Percentiles rank a stretch among this genome's conserved stretches.
Conservation (phyloP, 805 yeast species). For the Wickerhamiella cacticola region DNA sequence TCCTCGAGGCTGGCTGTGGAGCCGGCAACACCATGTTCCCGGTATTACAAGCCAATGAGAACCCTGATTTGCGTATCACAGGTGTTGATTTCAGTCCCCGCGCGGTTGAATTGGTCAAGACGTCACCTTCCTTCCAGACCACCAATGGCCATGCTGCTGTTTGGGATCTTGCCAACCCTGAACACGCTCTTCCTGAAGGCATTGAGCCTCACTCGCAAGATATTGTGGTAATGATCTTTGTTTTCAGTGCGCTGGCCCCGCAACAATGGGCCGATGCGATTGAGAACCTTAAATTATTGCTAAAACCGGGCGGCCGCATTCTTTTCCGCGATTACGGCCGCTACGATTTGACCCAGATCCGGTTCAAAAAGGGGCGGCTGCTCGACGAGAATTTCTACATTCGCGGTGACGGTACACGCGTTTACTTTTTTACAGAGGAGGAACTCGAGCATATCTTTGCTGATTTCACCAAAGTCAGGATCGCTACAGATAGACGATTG, state of each 20-base stretch:
- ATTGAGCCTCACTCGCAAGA: constrained; percentile 74
- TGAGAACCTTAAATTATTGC: constrained; percentile 49
- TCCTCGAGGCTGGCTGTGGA: constrained; percentile 94
- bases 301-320: constrained; percentile 89
- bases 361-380: constrained; percentile 79
- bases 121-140: constrained; percentile 47
- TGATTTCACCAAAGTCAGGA: constrained; percentile 53
- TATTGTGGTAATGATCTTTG: constrained; percentile 88
- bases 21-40: constrained; percentile 97
- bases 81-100: constrained; percentile 86
- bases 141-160: constrained; percentile 69
- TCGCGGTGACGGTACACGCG: constrained; percentile 96
- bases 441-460: constrained; percentile 65
- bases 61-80: constrained; percentile 55
- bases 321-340: constrained; percentile 91
- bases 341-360: constrained; percentile 87
- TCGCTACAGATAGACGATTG: constrained; percentile 83
- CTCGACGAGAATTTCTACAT: constrained; percentile 89
- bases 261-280: constrained; percentile 81
- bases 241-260: constrained; percentile 85
- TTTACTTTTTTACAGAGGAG: constrained; percentile 91
- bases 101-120: constrained; percentile 76
- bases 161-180: constrained; percentile 85
- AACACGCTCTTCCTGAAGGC: constrained; percentile 68
- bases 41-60: constrained; percentile 67